Evolutionary conservation across 768 basidiomycete species (phyloP).

Genomic region (Stropharia rugosoannulata): DNA sequence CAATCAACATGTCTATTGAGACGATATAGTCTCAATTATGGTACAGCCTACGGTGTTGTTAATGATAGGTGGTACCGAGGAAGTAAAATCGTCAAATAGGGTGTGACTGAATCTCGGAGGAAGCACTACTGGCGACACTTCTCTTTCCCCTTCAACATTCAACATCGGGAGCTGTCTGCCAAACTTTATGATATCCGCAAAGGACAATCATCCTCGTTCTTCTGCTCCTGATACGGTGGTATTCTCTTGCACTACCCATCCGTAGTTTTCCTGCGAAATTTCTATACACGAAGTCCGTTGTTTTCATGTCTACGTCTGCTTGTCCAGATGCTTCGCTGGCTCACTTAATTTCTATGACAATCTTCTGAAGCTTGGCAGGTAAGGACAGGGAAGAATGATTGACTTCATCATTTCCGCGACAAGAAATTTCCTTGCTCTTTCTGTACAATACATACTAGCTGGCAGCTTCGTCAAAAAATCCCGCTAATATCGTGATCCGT

Average conservation of each 20-base stretch:
- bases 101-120: too few species aligned
- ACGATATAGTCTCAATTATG: too few species aligned
- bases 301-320: background rate
- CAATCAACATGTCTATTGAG: too few species aligned
- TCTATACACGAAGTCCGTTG: background rate
- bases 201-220: conserved; percentile 3
- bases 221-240: background rate
- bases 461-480: conserved; percentile 15
- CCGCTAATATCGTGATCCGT: conserved; percentile 28
- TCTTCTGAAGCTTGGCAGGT: conserved; percentile 4
- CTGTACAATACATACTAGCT: background rate
- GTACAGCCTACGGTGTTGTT: too few species aligned
- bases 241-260: background rate
- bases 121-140: conserved; percentile 15
- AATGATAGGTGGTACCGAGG: too few species aligned
- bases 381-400: conserved; percentile 2
- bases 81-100: too few species aligned
- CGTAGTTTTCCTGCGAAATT: background rate
- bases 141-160: conserved; percentile 7
- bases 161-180: conserved; percentile 16
- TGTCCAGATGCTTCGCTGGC: background rate
- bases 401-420: conserved; percentile 3
- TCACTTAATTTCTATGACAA: background rate
- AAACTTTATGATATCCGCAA: conserved; percentile 14
- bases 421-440: conserved; percentile 9